A percentile compares a stretch with the other conserved stretches of the same genome.
Evolutionary conservation across 441 rosid genomes (phyloP).

Genomic region (Aleurites moluccanus): DNA sequence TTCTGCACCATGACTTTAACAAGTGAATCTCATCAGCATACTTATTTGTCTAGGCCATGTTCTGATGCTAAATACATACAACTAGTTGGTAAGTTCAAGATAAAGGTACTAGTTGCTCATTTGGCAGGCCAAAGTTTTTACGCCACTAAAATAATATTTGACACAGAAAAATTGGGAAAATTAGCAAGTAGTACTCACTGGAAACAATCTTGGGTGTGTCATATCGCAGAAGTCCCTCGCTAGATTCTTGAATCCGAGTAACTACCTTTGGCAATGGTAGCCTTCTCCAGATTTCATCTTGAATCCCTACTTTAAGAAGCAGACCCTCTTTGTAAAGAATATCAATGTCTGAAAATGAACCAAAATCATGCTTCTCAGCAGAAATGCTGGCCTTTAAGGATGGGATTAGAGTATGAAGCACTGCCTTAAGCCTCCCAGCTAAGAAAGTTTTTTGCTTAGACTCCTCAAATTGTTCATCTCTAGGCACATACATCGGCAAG

Average conservation of each 20-base stretch:
- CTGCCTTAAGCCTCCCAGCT: slow-evolving; percentile 66
- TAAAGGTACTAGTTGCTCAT: not conserved
- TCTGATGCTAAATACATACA: not conserved
- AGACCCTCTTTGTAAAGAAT: slow-evolving; percentile 84
- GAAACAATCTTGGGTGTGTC: slow-evolving; percentile 79
- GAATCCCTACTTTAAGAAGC: slow-evolving; percentile 72
- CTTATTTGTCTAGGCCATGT: not conserved
- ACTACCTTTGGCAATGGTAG: slow-evolving; percentile 72
- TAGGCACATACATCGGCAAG: slow-evolving; percentile 77
- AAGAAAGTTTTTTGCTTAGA: slow-evolving; percentile 61
- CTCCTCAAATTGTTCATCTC: slow-evolving; percentile 95
- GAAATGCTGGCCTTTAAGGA: slow-evolving; percentile 71
- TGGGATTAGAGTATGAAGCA: slow-evolving; percentile 74
- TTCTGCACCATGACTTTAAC: slow-evolving; percentile 5
- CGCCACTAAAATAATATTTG: not conserved
- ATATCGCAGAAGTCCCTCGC: slow-evolving; percentile 74
- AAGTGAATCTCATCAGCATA: not conserved
- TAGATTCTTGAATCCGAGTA: slow-evolving; percentile 52
- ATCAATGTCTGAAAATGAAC: slow-evolving; percentile 69
- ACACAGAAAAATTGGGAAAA: not conserved
- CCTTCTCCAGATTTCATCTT: slow-evolving; percentile 68
- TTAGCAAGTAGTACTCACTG: slow-evolving; percentile 48
- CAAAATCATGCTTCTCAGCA: slow-evolving; percentile 56
- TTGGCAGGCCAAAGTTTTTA: not conserved
- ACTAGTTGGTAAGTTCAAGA: not conserved